Percentiles rank a stretch among this genome's conserved stretches.
These are phyloP conservation scores for Colletotrichum tamarilloi DNA, from an alignment of 2,329 filamentous ascomycete species.

Conservation along the genomic window DNA sequence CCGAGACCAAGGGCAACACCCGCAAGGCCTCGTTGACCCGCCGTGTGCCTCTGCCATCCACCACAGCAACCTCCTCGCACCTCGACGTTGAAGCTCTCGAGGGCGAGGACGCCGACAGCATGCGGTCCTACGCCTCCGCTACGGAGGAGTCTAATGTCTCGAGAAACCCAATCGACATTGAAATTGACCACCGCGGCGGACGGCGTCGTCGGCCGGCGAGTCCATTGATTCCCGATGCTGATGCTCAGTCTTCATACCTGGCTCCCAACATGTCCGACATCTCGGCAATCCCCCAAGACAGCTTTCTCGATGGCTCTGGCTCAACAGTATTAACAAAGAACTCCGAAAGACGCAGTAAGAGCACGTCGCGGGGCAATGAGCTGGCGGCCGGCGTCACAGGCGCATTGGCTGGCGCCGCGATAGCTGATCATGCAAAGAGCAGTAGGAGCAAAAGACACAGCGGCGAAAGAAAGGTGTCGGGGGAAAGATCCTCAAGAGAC, in stretches of 20 bases:
- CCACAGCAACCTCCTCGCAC: conserved; percentile 51
- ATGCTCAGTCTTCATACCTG: conserved; percentile 69
- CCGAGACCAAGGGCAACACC: conserved; percentile 75
- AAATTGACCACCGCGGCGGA: conserved; percentile 74
- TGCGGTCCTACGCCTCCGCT: conserved; percentile 80
- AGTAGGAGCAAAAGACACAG: conserved; percentile 57
- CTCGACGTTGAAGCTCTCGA: conserved; percentile 56
- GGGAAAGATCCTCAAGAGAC: conserved; percentile 53
- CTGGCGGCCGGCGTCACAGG: conserved; percentile 51
- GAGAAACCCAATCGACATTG: conserved; percentile 85
- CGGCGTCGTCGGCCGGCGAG: conserved; percentile 73
- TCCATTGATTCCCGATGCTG: conserved; percentile 70
- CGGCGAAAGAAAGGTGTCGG: conserved; percentile 52
- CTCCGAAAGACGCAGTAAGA: conserved; percentile 52
- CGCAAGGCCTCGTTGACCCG: conserved; percentile 72
- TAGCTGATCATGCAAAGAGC: conserved; percentile 54
- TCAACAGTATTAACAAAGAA: conserved; percentile 49
- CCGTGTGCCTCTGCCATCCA: conserved; percentile 65
- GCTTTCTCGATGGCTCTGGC: conserved; percentile 68
- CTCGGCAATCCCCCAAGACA: conserved; percentile 76
- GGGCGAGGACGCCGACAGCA: conserved; percentile 72
- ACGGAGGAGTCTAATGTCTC: conserved; percentile 84
- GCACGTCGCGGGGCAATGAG: conserved; percentile 53
- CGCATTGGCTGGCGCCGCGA: conserved; percentile 51
- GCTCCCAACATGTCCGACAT: conserved; percentile 83